These are phyloP conservation scores for Eurotiales sp. DNA, from an alignment of 2,329 filamentous ascomycete genomes.

Conservation along the genomic window DNA sequence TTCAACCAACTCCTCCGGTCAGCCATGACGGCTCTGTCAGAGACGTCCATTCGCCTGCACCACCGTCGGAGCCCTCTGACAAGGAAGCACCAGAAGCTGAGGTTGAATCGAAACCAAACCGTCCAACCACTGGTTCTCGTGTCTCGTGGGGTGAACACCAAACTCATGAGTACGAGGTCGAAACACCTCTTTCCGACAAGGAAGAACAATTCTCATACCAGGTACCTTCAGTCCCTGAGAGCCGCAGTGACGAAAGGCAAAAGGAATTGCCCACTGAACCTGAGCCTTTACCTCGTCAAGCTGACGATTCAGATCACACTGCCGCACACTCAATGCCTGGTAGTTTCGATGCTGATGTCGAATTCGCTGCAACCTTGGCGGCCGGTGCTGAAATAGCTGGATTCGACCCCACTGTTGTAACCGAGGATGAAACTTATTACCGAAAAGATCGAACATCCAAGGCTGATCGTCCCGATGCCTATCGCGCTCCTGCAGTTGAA, in stretches of 20 bases:
- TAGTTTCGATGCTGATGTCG: constrained; percentile 62
- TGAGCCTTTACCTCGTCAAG: neutral
- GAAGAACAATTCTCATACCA: constrained; percentile 17
- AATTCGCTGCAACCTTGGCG: constrained; percentile 66
- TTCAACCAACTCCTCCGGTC: constrained; percentile 55
- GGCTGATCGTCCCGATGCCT: constrained; percentile 53
- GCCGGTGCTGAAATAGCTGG: constrained; percentile 66
- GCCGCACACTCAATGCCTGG: constrained; percentile 34
- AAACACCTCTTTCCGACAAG: constrained; percentile 49
- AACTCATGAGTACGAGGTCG: constrained; percentile 61
- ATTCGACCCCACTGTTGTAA: constrained; percentile 67
- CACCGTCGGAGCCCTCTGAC: constrained; percentile 32
- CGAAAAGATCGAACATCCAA: constrained; percentile 62
- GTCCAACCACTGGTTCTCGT: constrained; percentile 48
- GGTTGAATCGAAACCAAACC: constrained; percentile 38
- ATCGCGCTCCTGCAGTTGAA: constrained; percentile 50
- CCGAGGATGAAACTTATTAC: constrained; percentile 61
- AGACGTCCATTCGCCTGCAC: constrained; percentile 27
- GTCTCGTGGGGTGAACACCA: constrained; percentile 65
- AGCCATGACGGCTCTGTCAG: constrained; percentile 41
- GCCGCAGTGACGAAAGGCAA: neutral
- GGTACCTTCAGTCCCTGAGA: constrained; percentile 15
- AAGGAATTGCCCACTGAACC: neutral
- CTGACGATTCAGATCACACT: neutral
- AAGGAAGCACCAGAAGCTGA: constrained; percentile 27